These are phyloP conservation scores for Miamiensis avidus DNA, from an alignment of 169 alveolate genomes.

Conservation along the genomic window DNA sequence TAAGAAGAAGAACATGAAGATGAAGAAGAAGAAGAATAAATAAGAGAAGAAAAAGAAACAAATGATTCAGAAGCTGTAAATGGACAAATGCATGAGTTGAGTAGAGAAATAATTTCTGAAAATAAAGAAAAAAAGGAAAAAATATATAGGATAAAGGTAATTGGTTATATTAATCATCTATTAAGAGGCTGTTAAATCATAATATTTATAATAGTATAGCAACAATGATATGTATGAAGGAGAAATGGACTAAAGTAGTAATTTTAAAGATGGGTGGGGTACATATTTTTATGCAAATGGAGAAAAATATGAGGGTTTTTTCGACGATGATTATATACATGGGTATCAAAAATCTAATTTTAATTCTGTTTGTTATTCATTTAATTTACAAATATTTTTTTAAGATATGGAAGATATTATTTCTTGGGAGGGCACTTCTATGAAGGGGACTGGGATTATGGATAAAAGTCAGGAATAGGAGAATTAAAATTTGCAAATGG, in stretches of 20 bases:
- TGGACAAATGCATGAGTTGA: not conserved
- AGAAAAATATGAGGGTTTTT: constrained; percentile 48
- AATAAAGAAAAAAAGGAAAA: constrained; percentile 14
- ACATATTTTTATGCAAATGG: constrained; percentile 37
- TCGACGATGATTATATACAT: constrained; percentile 38
- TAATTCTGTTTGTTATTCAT: not conserved
- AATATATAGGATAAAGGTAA: not conserved
- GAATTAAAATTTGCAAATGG: constrained; percentile 34
- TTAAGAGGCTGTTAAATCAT: not conserved
- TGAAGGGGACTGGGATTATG: constrained; percentile 56
- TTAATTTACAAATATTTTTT: no score
- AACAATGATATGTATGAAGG: constrained; percentile 49
- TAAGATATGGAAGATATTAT: constrained; percentile 35
- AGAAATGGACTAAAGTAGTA: constrained; percentile 13
- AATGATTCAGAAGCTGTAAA: not conserved
- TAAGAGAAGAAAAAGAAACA: not conserved
- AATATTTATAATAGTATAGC: not conserved
- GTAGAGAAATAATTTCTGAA: not conserved
- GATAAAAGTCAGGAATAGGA: constrained; percentile 38
- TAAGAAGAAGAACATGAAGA: not conserved
- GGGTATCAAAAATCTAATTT: constrained; percentile 10
- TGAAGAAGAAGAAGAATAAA: not conserved
- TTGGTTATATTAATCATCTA: not conserved
- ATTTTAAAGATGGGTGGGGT: constrained; percentile 52
- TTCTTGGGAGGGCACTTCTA: constrained; percentile 48